These are phyloP conservation scores for Ceratocystis smalleyi DNA, from an alignment of 2,329 filamentous ascomycete genomes.

Conservation along the genomic window DNA sequence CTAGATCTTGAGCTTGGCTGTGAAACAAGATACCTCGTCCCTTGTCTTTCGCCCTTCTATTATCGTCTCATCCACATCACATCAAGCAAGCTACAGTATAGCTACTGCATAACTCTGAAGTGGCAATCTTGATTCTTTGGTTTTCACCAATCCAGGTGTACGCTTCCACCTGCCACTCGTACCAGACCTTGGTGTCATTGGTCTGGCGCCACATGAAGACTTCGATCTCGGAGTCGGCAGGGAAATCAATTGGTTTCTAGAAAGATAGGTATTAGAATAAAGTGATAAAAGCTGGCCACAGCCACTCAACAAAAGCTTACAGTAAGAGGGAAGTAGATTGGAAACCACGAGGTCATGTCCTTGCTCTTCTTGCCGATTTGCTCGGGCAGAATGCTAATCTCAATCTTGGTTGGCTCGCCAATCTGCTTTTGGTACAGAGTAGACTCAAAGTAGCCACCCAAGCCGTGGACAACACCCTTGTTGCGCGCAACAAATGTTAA, in stretches of 20 bases:
- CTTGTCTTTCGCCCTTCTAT: not conserved
- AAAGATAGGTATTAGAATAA: slow-evolving; percentile 3
- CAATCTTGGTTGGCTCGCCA: slow-evolving; percentile 41
- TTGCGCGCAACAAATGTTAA: slow-evolving; percentile 63
- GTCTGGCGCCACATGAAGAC: slow-evolving; percentile 94
- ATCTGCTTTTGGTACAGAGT: slow-evolving; percentile 55
- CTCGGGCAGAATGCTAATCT: slow-evolving; percentile 84
- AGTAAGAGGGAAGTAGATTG: slow-evolving; percentile 93
- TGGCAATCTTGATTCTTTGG: slow-evolving; percentile 47
- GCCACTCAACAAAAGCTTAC: slow-evolving; percentile 32
- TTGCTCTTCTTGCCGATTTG: slow-evolving; percentile 84
- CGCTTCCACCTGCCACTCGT: slow-evolving; percentile 90
- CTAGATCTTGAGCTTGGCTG: not conserved
- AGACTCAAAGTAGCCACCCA: slow-evolving; percentile 92
- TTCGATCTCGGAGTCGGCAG: slow-evolving; percentile 69
- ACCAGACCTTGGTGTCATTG: slow-evolving; percentile 92
- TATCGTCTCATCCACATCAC: slow-evolving; percentile 26
- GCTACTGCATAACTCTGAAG: slow-evolving; percentile 53
- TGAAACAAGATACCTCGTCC: not conserved
- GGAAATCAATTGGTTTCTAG: slow-evolving; percentile 71
- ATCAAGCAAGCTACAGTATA: slow-evolving; percentile 56
- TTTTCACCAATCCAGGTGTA: slow-evolving; percentile 50
- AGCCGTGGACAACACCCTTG: slow-evolving; percentile 72
- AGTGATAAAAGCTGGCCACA: not conserved
- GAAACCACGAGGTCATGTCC: slow-evolving; percentile 99